Conservation (phyloP, 2,329 filamentous ascomycete genomes). For the Stachybotrys chartarum region DNA sequence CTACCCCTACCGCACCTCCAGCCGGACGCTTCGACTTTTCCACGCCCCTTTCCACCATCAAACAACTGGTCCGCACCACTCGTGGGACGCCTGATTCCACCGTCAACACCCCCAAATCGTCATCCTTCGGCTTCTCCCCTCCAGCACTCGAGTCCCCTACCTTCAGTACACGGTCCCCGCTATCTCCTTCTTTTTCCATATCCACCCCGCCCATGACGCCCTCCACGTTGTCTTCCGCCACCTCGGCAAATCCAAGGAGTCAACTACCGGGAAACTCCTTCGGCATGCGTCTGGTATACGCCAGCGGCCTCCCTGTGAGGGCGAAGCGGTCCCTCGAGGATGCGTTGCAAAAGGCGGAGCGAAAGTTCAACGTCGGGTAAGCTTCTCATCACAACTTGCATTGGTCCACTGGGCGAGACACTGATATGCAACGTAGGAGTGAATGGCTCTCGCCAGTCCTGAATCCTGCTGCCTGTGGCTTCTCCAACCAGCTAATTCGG, state of each 20-base stretch:
- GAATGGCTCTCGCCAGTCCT: conserved; percentile 37
- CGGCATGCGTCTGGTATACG: conserved; percentile 44
- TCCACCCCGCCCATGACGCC: conserved; percentile 41
- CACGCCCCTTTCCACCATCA: conserved; percentile 24
- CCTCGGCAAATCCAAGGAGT: conserved; percentile 22
- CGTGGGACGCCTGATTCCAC: conserved; percentile 7
- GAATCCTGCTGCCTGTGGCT: conserved; percentile 33
- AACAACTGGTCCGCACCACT: conserved; percentile 21
- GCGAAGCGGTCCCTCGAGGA: conserved; percentile 40
- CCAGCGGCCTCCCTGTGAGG: conserved; percentile 34
- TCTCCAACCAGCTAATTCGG: conserved; percentile 45
- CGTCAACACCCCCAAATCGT: conserved; percentile 13
- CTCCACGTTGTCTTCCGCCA: conserved; percentile 32
- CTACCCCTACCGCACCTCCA: conserved; percentile 19
- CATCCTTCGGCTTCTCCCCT: conserved; percentile 25
- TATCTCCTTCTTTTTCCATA: conserved; percentile 30
- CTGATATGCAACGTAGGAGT: conserved; percentile 19
- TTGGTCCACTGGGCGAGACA: neutral
- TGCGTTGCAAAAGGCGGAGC: conserved; percentile 45
- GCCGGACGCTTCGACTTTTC: conserved; percentile 23
- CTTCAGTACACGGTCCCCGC: conserved; percentile 18
- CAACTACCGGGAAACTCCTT: conserved; percentile 30
- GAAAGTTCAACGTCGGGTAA: conserved; percentile 34
- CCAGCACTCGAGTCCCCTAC: conserved; percentile 18
- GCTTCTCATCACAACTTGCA: conserved; percentile 1